Percentiles rank a stretch among this genome's conserved stretches.
These are phyloP conservation scores for Mimosa bimucronata DNA, from an alignment of 306 rosid genomes.

Conservation along the genomic window DNA sequence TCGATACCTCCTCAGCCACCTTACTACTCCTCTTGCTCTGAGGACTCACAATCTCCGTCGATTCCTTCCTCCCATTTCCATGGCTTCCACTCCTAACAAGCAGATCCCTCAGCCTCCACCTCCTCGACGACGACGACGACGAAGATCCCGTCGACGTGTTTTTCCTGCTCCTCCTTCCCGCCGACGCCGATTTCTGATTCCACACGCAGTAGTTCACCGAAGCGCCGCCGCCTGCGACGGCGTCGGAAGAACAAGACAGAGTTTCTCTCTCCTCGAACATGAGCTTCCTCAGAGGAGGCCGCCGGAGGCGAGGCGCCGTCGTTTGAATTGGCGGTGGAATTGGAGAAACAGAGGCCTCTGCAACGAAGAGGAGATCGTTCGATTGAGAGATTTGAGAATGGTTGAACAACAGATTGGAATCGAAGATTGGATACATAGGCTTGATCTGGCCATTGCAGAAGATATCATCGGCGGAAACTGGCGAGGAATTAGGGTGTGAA, in stretches of 20 bases:
- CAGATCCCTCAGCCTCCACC: slow-evolving; percentile 77
- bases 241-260: slow-evolving; percentile 52
- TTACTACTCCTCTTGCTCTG: slow-evolving; percentile 36
- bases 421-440: slow-evolving; percentile 73
- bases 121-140: slow-evolving; percentile 56
- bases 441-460: slow-evolving; percentile 87
- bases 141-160: slow-evolving; percentile 54
- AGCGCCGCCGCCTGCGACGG: slow-evolving; percentile 49
- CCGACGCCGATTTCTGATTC: slow-evolving; percentile 45
- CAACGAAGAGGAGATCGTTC: slow-evolving; percentile 32
- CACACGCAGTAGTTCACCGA: slow-evolving; percentile 73
- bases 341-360: background rate
- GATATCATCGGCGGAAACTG: slow-evolving; percentile 82
- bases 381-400: background rate
- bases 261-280: slow-evolving; percentile 76
- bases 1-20: slow-evolving; percentile 23
- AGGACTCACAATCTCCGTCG: slow-evolving; percentile 34
- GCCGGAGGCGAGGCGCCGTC: slow-evolving; percentile 48
- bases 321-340: background rate
- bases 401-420: slow-evolving; percentile 36
- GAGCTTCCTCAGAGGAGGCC: slow-evolving; percentile 69
- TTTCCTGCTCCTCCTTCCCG: slow-evolving; percentile 46
- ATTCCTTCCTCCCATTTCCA: slow-evolving; percentile 42
- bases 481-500: slow-evolving; percentile 43
- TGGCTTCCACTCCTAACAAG: slow-evolving; percentile 61